phyloP scores from a whole-genome alignment of 2,329 filamentous ascomycete genomes.

The Amylocarpus encephaloides region DNA sequence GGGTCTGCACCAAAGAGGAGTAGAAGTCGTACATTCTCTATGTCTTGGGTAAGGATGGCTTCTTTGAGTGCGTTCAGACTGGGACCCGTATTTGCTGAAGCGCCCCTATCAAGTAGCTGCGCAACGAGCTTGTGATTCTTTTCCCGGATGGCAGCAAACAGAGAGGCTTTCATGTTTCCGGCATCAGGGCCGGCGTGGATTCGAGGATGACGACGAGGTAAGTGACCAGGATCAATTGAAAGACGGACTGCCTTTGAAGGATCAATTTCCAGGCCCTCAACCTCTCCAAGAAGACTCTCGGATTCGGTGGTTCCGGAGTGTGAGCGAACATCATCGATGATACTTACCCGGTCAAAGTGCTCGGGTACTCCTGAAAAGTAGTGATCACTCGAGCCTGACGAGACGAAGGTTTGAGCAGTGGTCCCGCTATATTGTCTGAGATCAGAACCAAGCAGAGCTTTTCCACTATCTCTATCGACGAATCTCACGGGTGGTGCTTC shows the following conservation, averaged over 20 bases:
- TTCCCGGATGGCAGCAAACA: conserved; percentile 49
- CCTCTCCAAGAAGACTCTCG: conserved; percentile 33
- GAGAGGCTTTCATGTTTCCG: conserved; percentile 40
- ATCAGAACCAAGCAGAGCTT: not conserved
- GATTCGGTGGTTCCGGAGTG: conserved; percentile 29
- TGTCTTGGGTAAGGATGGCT: conserved; percentile 44
- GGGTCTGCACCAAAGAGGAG: conserved; percentile 52
- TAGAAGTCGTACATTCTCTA: conserved; percentile 48
- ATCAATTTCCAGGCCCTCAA: conserved; percentile 37
- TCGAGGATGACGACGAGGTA: conserved; percentile 48
- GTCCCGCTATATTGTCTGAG: not conserved
- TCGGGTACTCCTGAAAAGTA: conserved; percentile 5
- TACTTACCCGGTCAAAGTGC: conserved; percentile 15
- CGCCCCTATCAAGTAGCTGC: conserved; percentile 52
- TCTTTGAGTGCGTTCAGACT: conserved; percentile 47
- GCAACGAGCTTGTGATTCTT: conserved; percentile 51
- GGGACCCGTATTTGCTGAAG: conserved; percentile 42
- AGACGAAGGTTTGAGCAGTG: not conserved
- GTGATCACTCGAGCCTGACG: not conserved
- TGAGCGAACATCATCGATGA: conserved; percentile 27
- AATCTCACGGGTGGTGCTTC: not conserved
- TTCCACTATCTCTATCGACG: not conserved
- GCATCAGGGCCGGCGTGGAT: conserved; percentile 39
- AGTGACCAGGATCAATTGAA: conserved; percentile 43
- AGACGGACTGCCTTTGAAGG: conserved; percentile 41